phyloP scores from a whole-genome alignment of 352 stramenopile species.

The Blastocystis sp. region DNA sequence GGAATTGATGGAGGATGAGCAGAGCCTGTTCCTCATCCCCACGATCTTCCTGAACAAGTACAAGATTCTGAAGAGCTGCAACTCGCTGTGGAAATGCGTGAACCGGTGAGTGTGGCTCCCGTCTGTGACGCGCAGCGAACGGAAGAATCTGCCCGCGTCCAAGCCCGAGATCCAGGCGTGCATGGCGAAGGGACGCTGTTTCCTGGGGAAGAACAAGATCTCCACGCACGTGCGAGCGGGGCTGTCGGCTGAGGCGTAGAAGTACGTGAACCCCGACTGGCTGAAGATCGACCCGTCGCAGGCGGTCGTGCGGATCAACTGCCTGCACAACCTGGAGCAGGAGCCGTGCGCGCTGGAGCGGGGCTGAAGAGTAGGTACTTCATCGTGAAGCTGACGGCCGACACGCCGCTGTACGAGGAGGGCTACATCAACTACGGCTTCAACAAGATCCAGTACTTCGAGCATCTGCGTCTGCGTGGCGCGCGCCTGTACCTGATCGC shows the following conservation, averaged over 20 bases:
- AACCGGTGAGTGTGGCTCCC: not conserved
- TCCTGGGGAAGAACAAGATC: conserved; percentile 34
- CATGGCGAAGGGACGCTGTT: conserved; percentile 12
- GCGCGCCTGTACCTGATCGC: conserved; percentile 29
- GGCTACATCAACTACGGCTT: conserved; percentile 66
- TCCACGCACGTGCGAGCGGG: not conserved
- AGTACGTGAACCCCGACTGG: conserved; percentile 39
- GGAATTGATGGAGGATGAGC: conserved; percentile 6
- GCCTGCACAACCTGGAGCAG: conserved; percentile 40
- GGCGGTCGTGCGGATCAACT: conserved; percentile 6
- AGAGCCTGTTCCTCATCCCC: conserved; percentile 11
- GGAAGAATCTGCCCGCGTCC: not conserved
- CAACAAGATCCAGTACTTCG: conserved; percentile 70
- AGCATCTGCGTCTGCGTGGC: conserved; percentile 50
- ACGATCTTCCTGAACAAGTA: conserved; percentile 40
- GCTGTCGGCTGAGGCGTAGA: conserved; percentile 21
- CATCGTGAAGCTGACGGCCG: conserved; percentile 51
- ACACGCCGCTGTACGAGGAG: conserved; percentile 55
- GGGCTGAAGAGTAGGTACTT: conserved; percentile 35
- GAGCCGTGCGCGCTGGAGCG: not conserved
- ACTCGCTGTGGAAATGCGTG: not conserved
- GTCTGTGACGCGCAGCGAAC: not conserved
- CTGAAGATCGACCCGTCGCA: not conserved
- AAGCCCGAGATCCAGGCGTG: conserved; percentile 16
- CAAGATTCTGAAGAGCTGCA: not conserved